Base-by-base conservation (phyloP, 1,284 basidiomycete genomes). In the Naganishia albida region DNA sequence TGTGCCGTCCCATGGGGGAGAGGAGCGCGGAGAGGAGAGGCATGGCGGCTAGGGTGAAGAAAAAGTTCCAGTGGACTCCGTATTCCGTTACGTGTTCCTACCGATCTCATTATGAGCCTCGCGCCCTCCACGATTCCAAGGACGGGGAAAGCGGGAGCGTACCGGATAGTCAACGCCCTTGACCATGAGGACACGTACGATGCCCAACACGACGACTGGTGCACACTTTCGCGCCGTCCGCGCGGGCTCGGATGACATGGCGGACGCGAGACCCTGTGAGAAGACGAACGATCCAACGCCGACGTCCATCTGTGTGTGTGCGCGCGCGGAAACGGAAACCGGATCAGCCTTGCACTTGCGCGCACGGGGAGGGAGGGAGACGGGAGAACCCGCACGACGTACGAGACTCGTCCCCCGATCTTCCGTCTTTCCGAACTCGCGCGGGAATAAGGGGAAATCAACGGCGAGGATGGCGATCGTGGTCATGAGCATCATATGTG, bases 31-130 rank as follows among this genome's bases (percentile, higher is more conserved):
- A 88, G 7, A 91, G 78, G 0, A 90, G 76, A 0, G 94, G 94
- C 2, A 98, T 77, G 0, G 91, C 69, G 0, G 87, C 92, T 15
- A 99, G 82, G 0, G 96, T 98, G 72, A 98, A 85, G 83, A 99
- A 99, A 78, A 99, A 99, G 77, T 99, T 99, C 96, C 96, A 99
- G 74, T 98, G 94, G 0, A 87, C 87, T 1, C 96, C 96, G 71
- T 99, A 99, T 80, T 99, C 95, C 0, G 92, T 88, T 49, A 90
- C 87, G 70, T 99, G 96, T 82, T 99, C 95, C 92, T 94, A 53
- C 15, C 3, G 10, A 3, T 25, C 26, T 43, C 6, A 1, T 25
- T 3, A 12, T 39, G 15, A 23, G 40, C 34, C 39, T 44, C n/a
- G n/a, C n/a, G n/a, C n/a, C n/a, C n/a, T 44, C 15, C 18, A 0